Evolutionary conservation across 2,329 filamentous ascomycete species (phyloP).

Genomic region (Didymella pomorum): DNA sequence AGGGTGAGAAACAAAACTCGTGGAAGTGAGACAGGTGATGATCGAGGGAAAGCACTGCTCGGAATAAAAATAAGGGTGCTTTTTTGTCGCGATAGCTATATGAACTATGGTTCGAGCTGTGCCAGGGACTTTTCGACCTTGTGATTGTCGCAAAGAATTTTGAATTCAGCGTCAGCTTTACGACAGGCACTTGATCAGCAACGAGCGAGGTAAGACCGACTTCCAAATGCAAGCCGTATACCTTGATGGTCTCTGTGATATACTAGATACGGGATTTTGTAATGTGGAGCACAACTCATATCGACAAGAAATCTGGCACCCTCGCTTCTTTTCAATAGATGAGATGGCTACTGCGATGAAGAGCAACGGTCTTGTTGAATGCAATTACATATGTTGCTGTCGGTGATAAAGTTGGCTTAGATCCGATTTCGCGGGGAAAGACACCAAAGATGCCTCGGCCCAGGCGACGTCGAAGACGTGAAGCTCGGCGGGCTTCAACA

Average conservation of each 20-base stretch:
- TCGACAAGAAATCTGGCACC: too few species aligned
- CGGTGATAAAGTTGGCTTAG: conserved; percentile 15
- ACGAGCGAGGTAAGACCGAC: not conserved
- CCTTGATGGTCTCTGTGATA: not conserved
- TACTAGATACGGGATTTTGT: not conserved
- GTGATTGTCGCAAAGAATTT: not conserved
- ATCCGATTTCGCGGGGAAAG: conserved; percentile 19
- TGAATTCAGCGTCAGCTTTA: too few species aligned
- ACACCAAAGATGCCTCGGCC: conserved; percentile 14
- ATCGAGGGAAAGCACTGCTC: too few species aligned
- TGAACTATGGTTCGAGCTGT: too few species aligned
- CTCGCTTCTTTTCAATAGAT: not conserved
- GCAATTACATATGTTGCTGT: not conserved
- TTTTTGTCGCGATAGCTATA: too few species aligned
- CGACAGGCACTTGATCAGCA: not conserved
- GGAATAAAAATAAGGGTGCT: too few species aligned
- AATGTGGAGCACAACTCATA: too few species aligned
- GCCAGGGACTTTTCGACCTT: too few species aligned
- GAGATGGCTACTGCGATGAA: not conserved
- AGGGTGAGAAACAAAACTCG: too few species aligned
- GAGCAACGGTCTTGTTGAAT: not conserved
- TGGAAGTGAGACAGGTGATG: too few species aligned
- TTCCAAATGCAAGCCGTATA: not conserved
- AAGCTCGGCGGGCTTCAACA: conserved; percentile 10
- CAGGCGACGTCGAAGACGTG: conserved; percentile 6